phyloP scores from a whole-genome alignment of 257 asterid species.

The Capsicum rhomboideum region DNA sequence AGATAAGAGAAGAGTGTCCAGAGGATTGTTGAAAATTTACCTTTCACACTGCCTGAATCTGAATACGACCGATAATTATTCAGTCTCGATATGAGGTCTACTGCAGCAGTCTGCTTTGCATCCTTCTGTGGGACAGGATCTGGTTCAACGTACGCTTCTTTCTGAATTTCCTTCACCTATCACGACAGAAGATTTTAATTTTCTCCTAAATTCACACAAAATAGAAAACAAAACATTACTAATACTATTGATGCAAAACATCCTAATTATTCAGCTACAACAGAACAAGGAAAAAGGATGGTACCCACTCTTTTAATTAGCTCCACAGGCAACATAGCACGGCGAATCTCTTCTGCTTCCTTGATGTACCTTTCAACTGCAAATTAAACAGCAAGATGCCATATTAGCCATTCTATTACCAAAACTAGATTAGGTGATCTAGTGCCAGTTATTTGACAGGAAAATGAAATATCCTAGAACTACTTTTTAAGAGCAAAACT shows the following conservation, averaged over 20 bases:
- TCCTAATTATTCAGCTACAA: background rate
- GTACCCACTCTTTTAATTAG: constrained; percentile 72
- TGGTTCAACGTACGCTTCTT: constrained; percentile 39
- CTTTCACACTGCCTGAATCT: constrained; percentile 69
- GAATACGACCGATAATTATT: constrained; percentile 68
- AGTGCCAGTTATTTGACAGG: background rate
- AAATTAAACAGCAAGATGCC: background rate
- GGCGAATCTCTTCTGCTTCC: constrained; percentile 82
- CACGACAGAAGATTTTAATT: background rate
- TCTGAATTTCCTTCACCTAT: constrained; percentile 72
- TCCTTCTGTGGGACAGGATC: constrained; percentile 51
- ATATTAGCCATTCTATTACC: background rate
- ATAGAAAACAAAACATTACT: background rate
- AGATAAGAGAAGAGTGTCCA: background rate
- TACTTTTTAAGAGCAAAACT: background rate
- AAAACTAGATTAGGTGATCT: background rate
- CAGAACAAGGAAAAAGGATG: background rate
- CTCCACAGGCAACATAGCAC: constrained; percentile 65
- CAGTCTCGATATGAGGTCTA: constrained; percentile 67
- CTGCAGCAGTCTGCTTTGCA: constrained; percentile 70
- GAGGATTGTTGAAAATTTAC: constrained; percentile 11
- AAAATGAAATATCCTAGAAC: background rate
- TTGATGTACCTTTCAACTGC: constrained; percentile 55
- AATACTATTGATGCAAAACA: background rate
- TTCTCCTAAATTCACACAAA: background rate